Evolutionary conservation across 73 alveolate genomes (phyloP).

Genomic region (Tetrahymena elliotti): DNA sequence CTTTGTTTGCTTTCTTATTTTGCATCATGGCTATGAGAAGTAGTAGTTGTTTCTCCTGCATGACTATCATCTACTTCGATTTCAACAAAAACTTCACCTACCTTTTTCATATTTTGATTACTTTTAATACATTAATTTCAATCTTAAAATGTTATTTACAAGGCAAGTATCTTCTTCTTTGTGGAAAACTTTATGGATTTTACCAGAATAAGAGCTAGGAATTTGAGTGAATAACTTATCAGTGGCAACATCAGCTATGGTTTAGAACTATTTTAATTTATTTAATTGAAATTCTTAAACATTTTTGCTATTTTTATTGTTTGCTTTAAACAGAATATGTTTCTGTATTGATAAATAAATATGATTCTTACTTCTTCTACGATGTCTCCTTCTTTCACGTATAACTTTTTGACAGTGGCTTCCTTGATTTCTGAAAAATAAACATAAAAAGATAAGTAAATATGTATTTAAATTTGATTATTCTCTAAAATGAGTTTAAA

Average conservation of each 20-base stretch:
- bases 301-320: background rate
- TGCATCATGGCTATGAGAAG: background rate
- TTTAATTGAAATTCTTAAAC: background rate
- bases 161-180: conserved; percentile 38
- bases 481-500: background rate
- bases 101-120: background rate
- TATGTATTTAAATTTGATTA: background rate
- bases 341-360: background rate
- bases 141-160: background rate
- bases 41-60: background rate
- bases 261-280: conserved; percentile 5
- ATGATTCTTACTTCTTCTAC: conserved; percentile 21
- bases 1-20: background rate
- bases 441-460: background rate
- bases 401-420: conserved; percentile 37
- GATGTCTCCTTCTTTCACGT: conserved; percentile 32
- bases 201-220: conserved; percentile 36
- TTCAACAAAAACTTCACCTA: conserved; percentile 34
- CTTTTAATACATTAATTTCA: background rate
- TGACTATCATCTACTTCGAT: conserved; percentile 19
- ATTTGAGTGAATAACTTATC: conserved; percentile 40
- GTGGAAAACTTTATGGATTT: conserved; percentile 33
- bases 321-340: background rate
- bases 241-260: conserved; percentile 43
- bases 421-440: conserved; percentile 25